Base-by-base conservation (phyloP, 2,329 filamentous ascomycete species). In the Phaeomoniella chlamydospora region DNA sequence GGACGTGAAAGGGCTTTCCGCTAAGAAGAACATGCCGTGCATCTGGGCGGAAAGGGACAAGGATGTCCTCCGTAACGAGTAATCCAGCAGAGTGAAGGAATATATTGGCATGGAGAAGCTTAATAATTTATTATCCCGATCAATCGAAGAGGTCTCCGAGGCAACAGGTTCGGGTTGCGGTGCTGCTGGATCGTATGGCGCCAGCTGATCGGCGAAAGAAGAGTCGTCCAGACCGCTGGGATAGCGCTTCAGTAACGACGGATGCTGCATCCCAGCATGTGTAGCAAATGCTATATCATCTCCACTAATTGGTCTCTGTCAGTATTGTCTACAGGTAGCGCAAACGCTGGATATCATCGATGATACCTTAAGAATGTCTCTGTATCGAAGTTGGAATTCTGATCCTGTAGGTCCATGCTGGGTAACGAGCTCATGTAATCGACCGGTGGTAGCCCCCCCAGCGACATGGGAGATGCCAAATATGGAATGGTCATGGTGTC, bases 81-180 rank as follows among this genome's bases (percentile, higher is more conserved):
- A 74, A 48, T 75, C 73, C 37, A 77, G 64, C 5, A 78, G 55
- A 2, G 64, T 65, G 45, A 72, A 77, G 37, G 70, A 74, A 47
- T 75, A 64, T 18, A 69, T 62, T 1, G 77, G 72, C 9, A 73
- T 62, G 1, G 76, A 78, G 57, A 87, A 86, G 48, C 78, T 73
- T n/a, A 87, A 68, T 15, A 86, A 67, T 55, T 86, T 72, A 54
- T 77, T 71, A 52, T 77, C 74, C 46, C 71, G 70, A 40, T 77
- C 72, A 49, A 77, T 73, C 26, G 68, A 73, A 17, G 71, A 64
- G 42, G 67, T 67, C 41, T 70, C 65, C 29, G 63, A 57, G 43
- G 55, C 51, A 41, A 53, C 54, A 9, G 22, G 9, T 9, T 6
- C 9, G 29, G 62, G 61, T 34, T 72, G 65, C 36, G 57, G 56